Conservation (phyloP, 1,284 basidiomycete genomes). For the Leccinum huronense region DNA sequence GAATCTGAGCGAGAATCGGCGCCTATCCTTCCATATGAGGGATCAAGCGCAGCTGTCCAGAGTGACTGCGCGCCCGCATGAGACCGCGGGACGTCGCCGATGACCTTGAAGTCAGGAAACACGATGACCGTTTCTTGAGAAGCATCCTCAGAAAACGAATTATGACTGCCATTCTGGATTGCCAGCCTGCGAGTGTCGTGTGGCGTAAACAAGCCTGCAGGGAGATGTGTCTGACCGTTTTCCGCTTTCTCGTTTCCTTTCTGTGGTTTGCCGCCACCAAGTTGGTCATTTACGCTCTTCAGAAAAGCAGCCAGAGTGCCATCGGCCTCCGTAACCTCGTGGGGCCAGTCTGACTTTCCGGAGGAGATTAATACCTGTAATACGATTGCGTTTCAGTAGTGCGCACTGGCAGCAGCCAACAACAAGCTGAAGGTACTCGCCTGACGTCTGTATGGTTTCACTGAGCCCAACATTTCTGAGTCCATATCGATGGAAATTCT, state of each 20-base stretch:
- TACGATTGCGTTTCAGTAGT: not conserved
- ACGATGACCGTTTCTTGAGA: conserved; percentile 75
- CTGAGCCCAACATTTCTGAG: conserved; percentile 75
- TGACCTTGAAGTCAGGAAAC: conserved; percentile 87
- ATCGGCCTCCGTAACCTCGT: conserved; percentile 66
- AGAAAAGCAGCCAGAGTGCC: conserved; percentile 70
- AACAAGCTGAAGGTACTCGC: conserved; percentile 39
- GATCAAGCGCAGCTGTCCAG: conserved; percentile 63
- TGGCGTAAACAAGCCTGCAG: conserved; percentile 57
- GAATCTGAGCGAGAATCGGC: conserved; percentile 42
- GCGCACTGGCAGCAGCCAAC: no score
- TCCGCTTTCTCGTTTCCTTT: conserved; percentile 20
- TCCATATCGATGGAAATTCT: conserved; percentile 77
- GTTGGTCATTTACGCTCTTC: conserved; percentile 36
- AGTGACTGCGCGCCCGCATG: conserved; percentile 65
- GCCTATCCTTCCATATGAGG: conserved; percentile 48
- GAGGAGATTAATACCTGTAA: conserved; percentile 81
- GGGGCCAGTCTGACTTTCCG: conserved; percentile 83
- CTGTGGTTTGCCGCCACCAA: conserved; percentile 25
- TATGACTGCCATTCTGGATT: conserved; percentile 80
- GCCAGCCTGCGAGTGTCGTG: conserved; percentile 59
- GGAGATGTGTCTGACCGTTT: conserved; percentile 20
- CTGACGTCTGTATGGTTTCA: conserved; percentile 80
- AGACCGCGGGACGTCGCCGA: conserved; percentile 66
- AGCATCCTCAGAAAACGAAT: conserved; percentile 56